Conservation (phyloP, 1,284 basidiomycete genomes). For the Omphalotus olearius region DNA sequence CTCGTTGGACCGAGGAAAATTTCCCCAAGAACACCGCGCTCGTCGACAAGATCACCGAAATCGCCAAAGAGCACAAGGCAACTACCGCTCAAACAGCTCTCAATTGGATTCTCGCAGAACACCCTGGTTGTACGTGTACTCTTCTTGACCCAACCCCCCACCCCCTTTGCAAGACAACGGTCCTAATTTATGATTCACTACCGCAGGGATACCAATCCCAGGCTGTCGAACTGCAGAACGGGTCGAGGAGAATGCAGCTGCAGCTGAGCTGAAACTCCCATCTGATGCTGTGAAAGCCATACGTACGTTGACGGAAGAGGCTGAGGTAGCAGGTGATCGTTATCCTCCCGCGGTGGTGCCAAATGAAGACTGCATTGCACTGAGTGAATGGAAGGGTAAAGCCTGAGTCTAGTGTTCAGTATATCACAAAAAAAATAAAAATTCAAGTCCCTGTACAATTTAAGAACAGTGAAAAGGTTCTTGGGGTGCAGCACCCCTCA, state of each 20-base stretch:
- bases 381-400: not conserved
- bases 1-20: constrained; percentile 41
- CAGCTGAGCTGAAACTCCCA: not conserved
- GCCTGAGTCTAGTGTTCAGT: too few relatives aligned
- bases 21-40: constrained; percentile 56
- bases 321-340: not conserved
- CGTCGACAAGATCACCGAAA: constrained; percentile 37
- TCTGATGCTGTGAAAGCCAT: not conserved
- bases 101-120: constrained; percentile 60
- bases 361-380: not conserved
- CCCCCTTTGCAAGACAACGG: not conserved
- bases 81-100: constrained; percentile 54
- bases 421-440: too few relatives aligned
- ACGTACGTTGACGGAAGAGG: not conserved
- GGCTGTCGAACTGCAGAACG: not conserved
- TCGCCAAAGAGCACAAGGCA: constrained; percentile 42
- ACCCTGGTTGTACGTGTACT: constrained; percentile 48
- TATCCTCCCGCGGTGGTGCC: not conserved
- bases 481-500: too few relatives aligned
- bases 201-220: not conserved
- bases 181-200: not conserved
- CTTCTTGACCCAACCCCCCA: constrained; percentile 21
- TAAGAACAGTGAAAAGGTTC: too few relatives aligned
- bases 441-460: too few relatives aligned
- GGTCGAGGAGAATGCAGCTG: not conserved